phyloP scores from a whole-genome alignment of 2,329 filamentous ascomycete species.

The Calonectria pteridis region DNA sequence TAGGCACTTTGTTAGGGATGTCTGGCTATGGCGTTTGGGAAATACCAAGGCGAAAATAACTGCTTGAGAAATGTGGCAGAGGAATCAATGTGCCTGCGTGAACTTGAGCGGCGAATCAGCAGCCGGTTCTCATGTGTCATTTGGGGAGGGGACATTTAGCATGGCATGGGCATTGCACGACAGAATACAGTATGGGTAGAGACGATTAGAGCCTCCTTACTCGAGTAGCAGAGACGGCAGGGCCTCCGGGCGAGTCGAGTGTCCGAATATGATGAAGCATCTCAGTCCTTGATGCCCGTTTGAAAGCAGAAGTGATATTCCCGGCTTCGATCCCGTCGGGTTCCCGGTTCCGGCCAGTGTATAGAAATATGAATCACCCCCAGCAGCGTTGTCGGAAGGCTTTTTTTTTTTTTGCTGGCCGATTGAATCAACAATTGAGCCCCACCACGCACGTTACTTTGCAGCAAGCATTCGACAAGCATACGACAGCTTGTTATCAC shows the following conservation, averaged over 20 bases:
- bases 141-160: background rate
- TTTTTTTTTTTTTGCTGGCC: conserved; percentile 11
- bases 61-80: conserved; percentile 35
- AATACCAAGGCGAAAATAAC: conserved; percentile 48
- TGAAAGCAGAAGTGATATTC: background rate
- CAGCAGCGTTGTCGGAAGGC: conserved; percentile 27
- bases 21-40: conserved; percentile 48
- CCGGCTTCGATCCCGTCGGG: conserved; percentile 2
- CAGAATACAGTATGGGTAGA: conserved; percentile 10
- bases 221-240: conserved; percentile 3
- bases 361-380: conserved; percentile 23
- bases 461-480: conserved; percentile 5
- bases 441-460: conserved; percentile 16
- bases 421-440: conserved; percentile 13
- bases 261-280: conserved; percentile 18
- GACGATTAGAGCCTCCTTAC: conserved; percentile 8
- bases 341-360: conserved; percentile 18
- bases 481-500: conserved; percentile 2
- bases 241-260: conserved; percentile 1
- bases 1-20: conserved; percentile 36
- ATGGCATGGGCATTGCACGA: conserved; percentile 15
- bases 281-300: background rate
- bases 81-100: conserved; percentile 14
- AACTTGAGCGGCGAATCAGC: background rate
- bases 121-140: background rate